Conservation (phyloP, 768 basidiomycete genomes). For the Collybia nuda region DNA sequence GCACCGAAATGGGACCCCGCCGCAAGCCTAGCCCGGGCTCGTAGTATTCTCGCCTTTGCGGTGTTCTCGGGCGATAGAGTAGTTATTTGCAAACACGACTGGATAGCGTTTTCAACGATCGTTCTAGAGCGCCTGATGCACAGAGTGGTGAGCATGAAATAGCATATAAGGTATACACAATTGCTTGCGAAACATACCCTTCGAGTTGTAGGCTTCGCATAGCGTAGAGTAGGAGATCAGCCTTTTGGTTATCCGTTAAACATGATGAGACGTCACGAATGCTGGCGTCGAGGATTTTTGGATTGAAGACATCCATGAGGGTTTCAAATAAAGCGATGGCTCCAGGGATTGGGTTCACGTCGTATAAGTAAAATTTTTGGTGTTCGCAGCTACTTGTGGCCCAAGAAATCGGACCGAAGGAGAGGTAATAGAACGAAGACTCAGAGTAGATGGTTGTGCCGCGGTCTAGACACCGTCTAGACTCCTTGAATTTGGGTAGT, state of each 20-base stretch:
- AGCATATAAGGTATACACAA: slow-evolving; percentile 8
- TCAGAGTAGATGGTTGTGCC: no score
- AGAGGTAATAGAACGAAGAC: no score
- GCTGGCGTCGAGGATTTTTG: slow-evolving; percentile 74
- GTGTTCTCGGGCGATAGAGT: slow-evolving; percentile 49
- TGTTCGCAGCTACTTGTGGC: no score
- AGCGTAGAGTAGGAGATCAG: slow-evolving; percentile 73
- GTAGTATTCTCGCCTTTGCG: slow-evolving; percentile 61
- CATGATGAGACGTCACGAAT: slow-evolving; percentile 64
- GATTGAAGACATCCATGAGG: slow-evolving; percentile 66
- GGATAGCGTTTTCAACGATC: slow-evolving; percentile 72
- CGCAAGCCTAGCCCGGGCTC: slow-evolving; percentile 65
- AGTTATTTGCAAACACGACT: slow-evolving; percentile 63
- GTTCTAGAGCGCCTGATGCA: slow-evolving; percentile 49
- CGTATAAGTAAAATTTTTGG: slow-evolving; percentile 5
- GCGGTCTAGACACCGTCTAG: no score
- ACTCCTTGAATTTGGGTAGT: no score
- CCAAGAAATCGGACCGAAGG: no score
- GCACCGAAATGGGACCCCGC: slow-evolving; percentile 60
- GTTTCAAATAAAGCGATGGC: not conserved
- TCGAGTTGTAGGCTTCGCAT: slow-evolving; percentile 78
- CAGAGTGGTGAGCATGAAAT: slow-evolving; percentile 2
- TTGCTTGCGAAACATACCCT: slow-evolving; percentile 35
- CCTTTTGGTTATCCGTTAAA: slow-evolving; percentile 65
- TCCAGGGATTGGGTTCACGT: not conserved